Percentiles rank a stretch among this genome's conserved stretches.
These are phyloP conservation scores for Celoporthe dispersa DNA, from an alignment of 2,329 filamentous ascomycete genomes.

Conservation along the genomic window DNA sequence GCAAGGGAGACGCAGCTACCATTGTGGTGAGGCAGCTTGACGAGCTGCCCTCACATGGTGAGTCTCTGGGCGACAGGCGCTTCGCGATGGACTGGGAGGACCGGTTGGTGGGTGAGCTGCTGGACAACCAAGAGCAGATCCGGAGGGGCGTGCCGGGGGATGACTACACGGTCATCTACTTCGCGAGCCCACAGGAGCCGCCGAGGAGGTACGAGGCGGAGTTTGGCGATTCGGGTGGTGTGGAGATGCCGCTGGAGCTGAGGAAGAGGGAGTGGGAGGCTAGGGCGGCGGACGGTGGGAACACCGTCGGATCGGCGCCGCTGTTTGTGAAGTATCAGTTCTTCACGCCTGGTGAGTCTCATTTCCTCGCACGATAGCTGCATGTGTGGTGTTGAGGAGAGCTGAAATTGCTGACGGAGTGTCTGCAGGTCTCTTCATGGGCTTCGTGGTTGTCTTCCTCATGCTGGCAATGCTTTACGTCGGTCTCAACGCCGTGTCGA, in stretches of 20 bases:
- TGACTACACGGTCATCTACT: conserved; percentile 77
- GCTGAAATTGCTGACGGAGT: not conserved
- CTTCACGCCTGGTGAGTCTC: conserved; percentile 76
- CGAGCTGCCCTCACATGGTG: conserved; percentile 40
- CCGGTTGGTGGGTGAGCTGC: conserved; percentile 54
- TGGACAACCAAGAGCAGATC: conserved; percentile 43
- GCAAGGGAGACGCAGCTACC: conserved; percentile 38
- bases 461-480: conserved; percentile 79
- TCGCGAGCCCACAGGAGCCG: conserved; percentile 61
- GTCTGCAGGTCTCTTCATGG: conserved; percentile 82
- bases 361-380: not conserved
- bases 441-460: conserved; percentile 70
- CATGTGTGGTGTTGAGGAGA: not conserved
- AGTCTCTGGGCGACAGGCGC: conserved; percentile 44
- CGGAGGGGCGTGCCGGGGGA: conserved; percentile 35
- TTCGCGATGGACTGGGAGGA: conserved; percentile 32
- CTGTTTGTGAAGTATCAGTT: conserved; percentile 95
- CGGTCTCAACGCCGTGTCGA: conserved; percentile 75
- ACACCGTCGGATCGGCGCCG: conserved; percentile 48
- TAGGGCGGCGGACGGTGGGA: conserved; percentile 48
- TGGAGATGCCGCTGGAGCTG: conserved; percentile 67
- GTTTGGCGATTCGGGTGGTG: conserved; percentile 55
- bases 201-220: conserved; percentile 65
- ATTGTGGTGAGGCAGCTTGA: conserved; percentile 48
- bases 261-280: conserved; percentile 59